Evolutionary conservation across 345 rosid genomes (phyloP).

Genomic region (Geranium brycei): DNA sequence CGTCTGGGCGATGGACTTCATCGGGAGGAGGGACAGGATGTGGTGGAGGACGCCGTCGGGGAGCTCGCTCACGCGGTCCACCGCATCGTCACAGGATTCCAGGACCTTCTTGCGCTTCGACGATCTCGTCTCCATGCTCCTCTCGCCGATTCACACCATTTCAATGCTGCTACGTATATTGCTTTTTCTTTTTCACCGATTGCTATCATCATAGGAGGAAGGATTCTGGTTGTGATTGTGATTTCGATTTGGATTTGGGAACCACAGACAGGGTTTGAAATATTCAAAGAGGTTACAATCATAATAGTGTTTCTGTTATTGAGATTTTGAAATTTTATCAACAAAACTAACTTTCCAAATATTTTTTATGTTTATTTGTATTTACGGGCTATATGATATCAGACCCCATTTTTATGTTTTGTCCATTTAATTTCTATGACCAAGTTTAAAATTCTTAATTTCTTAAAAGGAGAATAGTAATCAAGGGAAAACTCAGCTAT

Average conservation of each 20-base stretch:
- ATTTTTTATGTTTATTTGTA: background rate
- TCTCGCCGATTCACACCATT: too few species aligned
- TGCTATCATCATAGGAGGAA: background rate
- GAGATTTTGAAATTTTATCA: background rate
- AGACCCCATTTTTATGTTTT: too few species aligned
- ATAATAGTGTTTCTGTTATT: background rate
- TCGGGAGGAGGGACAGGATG: constrained; percentile 51
- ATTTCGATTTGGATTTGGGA: constrained; percentile 3
- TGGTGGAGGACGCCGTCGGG: constrained; percentile 53
- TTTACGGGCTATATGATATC: too few species aligned
- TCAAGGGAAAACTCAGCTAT: too few species aligned
- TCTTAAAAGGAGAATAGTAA: too few species aligned
- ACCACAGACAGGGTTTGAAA: constrained; percentile 9
- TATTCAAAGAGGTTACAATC: constrained; percentile 5
- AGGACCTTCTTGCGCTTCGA: constrained; percentile 38
- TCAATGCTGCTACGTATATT: too few species aligned
- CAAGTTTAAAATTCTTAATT: too few species aligned
- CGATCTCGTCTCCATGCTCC: constrained; percentile 62
- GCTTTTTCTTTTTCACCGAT: too few species aligned
- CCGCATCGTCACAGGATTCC: background rate
- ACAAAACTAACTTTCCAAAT: background rate
- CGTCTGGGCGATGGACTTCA: constrained; percentile 44
- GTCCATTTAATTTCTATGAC: too few species aligned
- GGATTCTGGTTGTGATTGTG: too few species aligned
- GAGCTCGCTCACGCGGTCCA: constrained; percentile 53